phyloP scores from a whole-genome alignment of 2,329 filamentous ascomycete species.

The Botrytis elliptica region DNA sequence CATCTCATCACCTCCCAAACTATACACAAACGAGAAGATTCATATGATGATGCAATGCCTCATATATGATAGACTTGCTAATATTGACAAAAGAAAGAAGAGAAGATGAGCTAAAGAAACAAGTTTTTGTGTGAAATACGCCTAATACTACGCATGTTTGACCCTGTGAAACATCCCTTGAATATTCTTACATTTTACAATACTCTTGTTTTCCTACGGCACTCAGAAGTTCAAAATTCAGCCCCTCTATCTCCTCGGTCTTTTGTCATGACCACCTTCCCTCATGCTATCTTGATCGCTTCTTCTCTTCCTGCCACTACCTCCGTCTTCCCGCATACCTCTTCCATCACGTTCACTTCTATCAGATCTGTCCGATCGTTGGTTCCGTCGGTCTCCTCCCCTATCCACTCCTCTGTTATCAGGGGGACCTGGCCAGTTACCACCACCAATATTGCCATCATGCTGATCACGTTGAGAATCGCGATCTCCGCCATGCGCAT shows the following conservation, averaged over 20 bases:
- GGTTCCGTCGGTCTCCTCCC: slow-evolving; percentile 28
- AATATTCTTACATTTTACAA: slow-evolving; percentile 15
- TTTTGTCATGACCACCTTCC: slow-evolving; percentile 39
- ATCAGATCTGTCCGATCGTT: slow-evolving; percentile 23
- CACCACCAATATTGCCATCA: neutral
- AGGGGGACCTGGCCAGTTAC: slow-evolving; percentile 10
- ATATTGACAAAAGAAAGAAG: neutral
- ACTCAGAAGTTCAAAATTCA: slow-evolving; percentile 8
- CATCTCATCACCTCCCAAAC: neutral
- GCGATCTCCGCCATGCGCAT: slow-evolving; percentile 20
- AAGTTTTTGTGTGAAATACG: neutral
- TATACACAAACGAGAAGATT: neutral
- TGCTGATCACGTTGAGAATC: slow-evolving; percentile 14
- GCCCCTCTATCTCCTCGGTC: slow-evolving; percentile 30
- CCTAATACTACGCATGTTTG: slow-evolving; percentile 17
- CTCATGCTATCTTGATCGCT: slow-evolving; percentile 35
- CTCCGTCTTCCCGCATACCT: slow-evolving; percentile 29
- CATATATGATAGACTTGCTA: neutral
- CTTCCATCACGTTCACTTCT: slow-evolving; percentile 33
- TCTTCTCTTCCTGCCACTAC: slow-evolving; percentile 36
- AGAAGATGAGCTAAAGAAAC: neutral
- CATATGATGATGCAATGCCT: neutral
- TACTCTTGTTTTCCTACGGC: neutral
- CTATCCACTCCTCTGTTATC: slow-evolving; percentile 28
- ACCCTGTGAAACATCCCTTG: neutral